Evolutionary conservation across 139 green algal genomes (phyloP).

Genomic region (Bryopsis sp.): DNA sequence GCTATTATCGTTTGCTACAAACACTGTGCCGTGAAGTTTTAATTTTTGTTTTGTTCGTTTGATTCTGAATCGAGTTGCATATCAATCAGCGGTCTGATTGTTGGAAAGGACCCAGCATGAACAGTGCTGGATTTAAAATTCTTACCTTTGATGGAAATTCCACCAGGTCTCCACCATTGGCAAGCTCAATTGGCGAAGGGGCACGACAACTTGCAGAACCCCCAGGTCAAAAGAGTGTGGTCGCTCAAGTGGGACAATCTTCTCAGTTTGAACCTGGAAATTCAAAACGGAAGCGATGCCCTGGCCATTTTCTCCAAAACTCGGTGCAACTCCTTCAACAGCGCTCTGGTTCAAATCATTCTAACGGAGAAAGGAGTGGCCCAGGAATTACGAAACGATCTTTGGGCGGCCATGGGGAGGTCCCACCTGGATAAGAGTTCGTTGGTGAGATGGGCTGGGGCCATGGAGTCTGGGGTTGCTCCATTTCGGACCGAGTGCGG

Average conservation of each 20-base stretch:
- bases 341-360: neutral
- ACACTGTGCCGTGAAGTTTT: neutral
- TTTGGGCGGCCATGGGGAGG: no score
- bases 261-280: neutral
- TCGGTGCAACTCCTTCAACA: neutral
- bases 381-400: neutral
- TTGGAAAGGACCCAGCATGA: neutral
- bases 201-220: neutral
- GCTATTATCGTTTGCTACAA: neutral
- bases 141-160: neutral
- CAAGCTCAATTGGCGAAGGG: neutral
- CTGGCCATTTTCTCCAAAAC: neutral
- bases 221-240: neutral
- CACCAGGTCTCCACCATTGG: neutral
- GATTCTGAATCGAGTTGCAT: neutral
- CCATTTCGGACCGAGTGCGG: no score
- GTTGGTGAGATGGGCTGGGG: no score
- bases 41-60: neutral
- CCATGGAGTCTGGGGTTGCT: no score
- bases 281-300: neutral
- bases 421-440: no score
- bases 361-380: neutral
- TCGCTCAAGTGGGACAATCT: neutral
- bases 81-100: no score
- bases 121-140: neutral